Conservation (phyloP, 306 rosid species). For the Astragalus glycyphyllos region DNA sequence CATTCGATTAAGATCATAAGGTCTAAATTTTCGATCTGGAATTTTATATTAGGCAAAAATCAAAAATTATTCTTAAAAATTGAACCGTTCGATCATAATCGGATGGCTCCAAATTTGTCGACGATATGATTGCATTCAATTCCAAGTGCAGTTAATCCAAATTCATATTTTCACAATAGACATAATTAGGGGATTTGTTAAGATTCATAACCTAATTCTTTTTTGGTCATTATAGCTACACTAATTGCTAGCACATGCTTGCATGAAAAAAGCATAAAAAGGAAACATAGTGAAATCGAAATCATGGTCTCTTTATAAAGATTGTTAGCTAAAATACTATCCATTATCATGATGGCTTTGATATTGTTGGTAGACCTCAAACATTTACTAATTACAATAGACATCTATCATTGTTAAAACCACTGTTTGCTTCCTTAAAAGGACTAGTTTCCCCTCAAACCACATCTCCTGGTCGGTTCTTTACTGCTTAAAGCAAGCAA, state of each 20-base stretch:
- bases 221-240: conserved; percentile 50
- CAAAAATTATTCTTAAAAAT: too few relatives aligned
- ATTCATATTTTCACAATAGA: conserved; percentile 24
- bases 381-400: conserved; percentile 48
- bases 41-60: too few relatives aligned
- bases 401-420: conserved; percentile 37
- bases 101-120: too few relatives aligned
- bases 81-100: too few relatives aligned
- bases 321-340: conserved; percentile 50
- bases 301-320: conserved; percentile 46
- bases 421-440: conserved; percentile 76
- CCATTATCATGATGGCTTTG: conserved; percentile 48
- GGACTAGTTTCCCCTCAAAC: conserved; percentile 46
- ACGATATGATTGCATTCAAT: too few relatives aligned
- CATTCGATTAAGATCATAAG: too few relatives aligned
- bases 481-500: conserved; percentile 42
- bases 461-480: conserved; percentile 53
- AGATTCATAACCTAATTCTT: conserved; percentile 44
- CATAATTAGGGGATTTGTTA: conserved; percentile 54
- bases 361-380: conserved; percentile 70
- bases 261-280: conserved; percentile 52
- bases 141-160: too few relatives aligned
- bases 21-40: too few relatives aligned
- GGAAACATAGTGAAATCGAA: conserved; percentile 27
- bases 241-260: conserved; percentile 72